Base-by-base conservation (phyloP, 169 alveolate species). In the Plasmodium chabaudi region DNA sequence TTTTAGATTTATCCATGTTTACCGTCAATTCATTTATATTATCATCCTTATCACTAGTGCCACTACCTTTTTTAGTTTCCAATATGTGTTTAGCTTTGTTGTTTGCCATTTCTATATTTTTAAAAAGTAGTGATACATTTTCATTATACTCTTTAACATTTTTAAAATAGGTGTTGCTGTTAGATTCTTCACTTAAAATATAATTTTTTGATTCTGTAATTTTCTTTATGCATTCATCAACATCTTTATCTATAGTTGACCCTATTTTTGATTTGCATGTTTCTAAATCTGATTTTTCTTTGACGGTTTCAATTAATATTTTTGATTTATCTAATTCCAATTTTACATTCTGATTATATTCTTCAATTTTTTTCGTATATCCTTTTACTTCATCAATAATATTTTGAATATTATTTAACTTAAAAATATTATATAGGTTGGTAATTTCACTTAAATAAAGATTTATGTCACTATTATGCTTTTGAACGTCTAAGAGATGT, bases 141-240 rank as follows among this genome's bases (percentile, higher is more conserved):
- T 69, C 44, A 12, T 69, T 69, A 69, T 69, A 69, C 21, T 69
- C 64, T 27, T 69, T 21, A 10, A 25, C 47, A 34, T 34, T 34
- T 34, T 34, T 34, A 34, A 34, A 34, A 34, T 34, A 4, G 4
- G 6, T 34, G 42, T 2, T 34, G 42, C 1, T 34, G 7, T 34
- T 34, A 34, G 6, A 3, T 34, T 34, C 42, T 34, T 34, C 42
- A 7, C 5, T 34, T 34, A 34, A 34, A 34, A 34, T 34, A 34
- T 34, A 0, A 3, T 0, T 34, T 34, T 34, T 34, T 34, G 4
- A 34, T 0, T 3, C 42, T 2, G 6, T 34, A 34, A 34, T 34
- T 3, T 34, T 34, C 42, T 34, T 34, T 34, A 34, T 34, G 4
- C 42, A 34, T 3, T 3, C 42, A 34, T 34, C 42, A 34, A 34